Conservation (phyloP, 805 yeast genomes). For the Saccharomycopsis sp. region DNA sequence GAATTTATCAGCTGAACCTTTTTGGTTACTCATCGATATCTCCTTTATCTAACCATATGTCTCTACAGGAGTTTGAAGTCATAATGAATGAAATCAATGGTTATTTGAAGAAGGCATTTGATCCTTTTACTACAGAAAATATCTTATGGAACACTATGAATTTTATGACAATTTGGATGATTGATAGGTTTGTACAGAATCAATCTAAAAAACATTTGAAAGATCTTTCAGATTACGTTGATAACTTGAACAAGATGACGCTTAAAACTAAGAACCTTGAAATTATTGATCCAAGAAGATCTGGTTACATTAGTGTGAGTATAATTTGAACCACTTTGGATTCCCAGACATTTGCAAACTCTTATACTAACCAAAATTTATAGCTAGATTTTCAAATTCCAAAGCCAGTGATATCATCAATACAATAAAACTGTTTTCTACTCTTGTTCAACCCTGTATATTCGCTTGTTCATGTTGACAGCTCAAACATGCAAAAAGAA, state of each 20-base stretch:
- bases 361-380: too few relatives aligned
- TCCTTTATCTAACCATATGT: constrained; percentile 33
- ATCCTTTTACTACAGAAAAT: constrained; percentile 30
- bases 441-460: too few relatives aligned
- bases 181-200: constrained; percentile 20
- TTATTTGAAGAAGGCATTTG: constrained; percentile 30
- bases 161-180: constrained; percentile 31
- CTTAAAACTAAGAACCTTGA: constrained; percentile 23
- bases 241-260: constrained; percentile 23
- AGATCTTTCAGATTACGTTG: constrained; percentile 35
- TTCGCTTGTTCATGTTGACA: too few relatives aligned
- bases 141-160: constrained; percentile 30
- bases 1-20: constrained; percentile 29
- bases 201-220: constrained; percentile 24
- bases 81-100: constrained; percentile 38
- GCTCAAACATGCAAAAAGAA: too few relatives aligned
- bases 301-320: constrained; percentile 45
- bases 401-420: too few relatives aligned
- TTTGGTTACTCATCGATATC: constrained; percentile 47
- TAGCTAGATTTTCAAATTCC: constrained; percentile 46
- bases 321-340: too few relatives aligned
- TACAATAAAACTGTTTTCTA: too few relatives aligned
- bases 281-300: constrained; percentile 39
- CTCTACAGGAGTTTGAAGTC: constrained; percentile 28
- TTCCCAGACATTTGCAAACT: too few relatives aligned